Base-by-base conservation (phyloP, 305 asterid genomes). In the Ajuga reptans region DNA sequence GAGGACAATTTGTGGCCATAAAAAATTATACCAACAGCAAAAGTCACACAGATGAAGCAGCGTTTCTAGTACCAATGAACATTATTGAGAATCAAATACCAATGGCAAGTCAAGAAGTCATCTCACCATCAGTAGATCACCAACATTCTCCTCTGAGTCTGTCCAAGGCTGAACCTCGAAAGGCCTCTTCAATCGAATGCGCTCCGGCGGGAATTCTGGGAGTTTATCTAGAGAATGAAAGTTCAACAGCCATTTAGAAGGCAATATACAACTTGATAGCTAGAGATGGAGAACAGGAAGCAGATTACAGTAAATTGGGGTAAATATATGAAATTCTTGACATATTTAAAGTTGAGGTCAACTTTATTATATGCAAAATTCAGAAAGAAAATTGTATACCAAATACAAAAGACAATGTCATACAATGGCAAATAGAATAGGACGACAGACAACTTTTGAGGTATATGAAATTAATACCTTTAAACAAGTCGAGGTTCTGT, bases 101-200 rank as follows among this genome's bases (percentile, higher is more conserved):
- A 14, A 17, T 29, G 39, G 65, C 41, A 41, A 51, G 56, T 43
- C 50, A 27, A 62, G 41, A 71, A 66, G 60, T 57, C 34, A 63
- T 79, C 88, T 85, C 73, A 92, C 98, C 98, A 92, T 92, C 58
- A 90, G 78, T 66, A 92, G 89, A 80, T 83, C 81, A 72, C 98
- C 96, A 43, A 84, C 81, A 51, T 77, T 80, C 68, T 84, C 89
- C 71, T 87, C 97, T 0, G 98, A 90, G 65, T 87, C 87, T 14
- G 62, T 81, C 97, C 96, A 92, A 2, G 98, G 98, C 77, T 83
- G 89, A 57, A 82, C 58, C 14, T 58, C 71, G 72, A 90, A 86
- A 75, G 95, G 96, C 75, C 42, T 83, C 85, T 85, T 90, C 85
- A 92, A 60, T 66, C 64, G 63, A 72, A 87, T 92, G 29, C 75